A percentile compares a stretch with the other conserved stretches of the same genome.
Conservation (phyloP, 768 basidiomycete species). For the Mrakia hoshinonis region DNA sequence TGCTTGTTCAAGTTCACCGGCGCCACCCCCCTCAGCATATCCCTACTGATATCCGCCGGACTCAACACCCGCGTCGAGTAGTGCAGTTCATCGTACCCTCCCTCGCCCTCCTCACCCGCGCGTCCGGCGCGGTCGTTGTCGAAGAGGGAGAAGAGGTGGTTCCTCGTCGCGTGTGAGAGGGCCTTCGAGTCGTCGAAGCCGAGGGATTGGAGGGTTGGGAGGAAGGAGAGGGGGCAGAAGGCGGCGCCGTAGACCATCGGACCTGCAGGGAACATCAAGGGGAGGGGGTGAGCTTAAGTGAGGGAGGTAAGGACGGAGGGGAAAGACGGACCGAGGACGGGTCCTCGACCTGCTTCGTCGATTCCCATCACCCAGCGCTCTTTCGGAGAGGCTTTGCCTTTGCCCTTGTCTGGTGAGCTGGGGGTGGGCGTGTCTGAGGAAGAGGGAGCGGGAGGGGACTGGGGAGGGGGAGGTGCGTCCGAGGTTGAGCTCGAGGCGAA, state of each 20-base stretch:
- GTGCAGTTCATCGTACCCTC: constrained; percentile 33
- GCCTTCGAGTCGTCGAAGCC: constrained; percentile 97
- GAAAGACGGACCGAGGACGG: constrained; percentile 62
- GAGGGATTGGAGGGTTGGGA: constrained; percentile 60
- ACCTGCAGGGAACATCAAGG: constrained; percentile 37
- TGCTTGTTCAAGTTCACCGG: constrained; percentile 81
- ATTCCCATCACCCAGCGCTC: constrained; percentile 85
- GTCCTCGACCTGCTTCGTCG: constrained; percentile 96
- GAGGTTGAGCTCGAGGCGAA: not conserved
- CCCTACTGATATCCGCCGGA: constrained; percentile 80
- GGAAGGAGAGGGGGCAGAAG: constrained; percentile 74
- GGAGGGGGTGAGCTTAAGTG: not conserved
- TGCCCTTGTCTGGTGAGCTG: constrained; percentile 8
- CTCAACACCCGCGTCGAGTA: constrained; percentile 47
- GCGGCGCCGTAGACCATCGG: constrained; percentile 94
- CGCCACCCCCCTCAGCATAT: constrained; percentile 70
- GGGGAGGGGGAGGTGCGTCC: constrained; percentile 13
- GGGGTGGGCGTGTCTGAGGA: not conserved
- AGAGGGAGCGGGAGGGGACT: constrained; percentile 34
- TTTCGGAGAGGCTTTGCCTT: constrained; percentile 30
- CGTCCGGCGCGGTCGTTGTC: constrained; percentile 5
- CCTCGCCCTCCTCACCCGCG: not conserved
- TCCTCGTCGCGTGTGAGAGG: constrained; percentile 60
- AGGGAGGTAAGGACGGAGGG: not conserved
- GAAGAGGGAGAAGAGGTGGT: constrained; percentile 32